Evolutionary conservation across 2,329 filamentous ascomycete species (phyloP).

Genomic region (Botrytis aclada): DNA sequence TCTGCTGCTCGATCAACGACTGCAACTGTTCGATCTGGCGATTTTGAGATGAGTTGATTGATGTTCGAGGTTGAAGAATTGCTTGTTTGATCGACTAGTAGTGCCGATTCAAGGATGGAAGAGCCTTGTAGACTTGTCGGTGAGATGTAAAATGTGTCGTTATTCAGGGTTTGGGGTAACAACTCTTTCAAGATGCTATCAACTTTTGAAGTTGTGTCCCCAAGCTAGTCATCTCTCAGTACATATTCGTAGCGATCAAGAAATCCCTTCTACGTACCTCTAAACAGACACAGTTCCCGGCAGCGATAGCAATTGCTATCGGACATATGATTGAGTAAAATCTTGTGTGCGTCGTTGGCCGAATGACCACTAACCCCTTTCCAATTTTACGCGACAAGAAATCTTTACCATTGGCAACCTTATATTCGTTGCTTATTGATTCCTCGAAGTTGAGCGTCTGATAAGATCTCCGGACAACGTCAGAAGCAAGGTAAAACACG

Average conservation of each 20-base stretch:
- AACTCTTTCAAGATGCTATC: background rate
- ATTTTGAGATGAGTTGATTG: background rate
- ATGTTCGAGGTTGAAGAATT: background rate
- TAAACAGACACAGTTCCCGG: background rate
- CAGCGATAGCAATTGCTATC: background rate
- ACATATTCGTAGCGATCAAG: background rate
- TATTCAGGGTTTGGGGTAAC: background rate
- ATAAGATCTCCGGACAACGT: background rate
- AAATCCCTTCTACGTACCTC: background rate
- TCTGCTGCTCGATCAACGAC: background rate
- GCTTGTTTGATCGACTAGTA: background rate
- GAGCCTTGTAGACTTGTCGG: background rate
- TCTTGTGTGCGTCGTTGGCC: background rate
- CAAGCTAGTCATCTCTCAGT: background rate
- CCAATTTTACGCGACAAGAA: background rate
- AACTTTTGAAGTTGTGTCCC: background rate
- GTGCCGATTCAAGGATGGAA: background rate
- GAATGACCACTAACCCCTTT: background rate
- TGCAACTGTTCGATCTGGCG: background rate
- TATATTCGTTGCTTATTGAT: background rate
- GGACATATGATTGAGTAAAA: background rate
- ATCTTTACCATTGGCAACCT: background rate
- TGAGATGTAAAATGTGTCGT: background rate
- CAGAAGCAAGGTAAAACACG: background rate
- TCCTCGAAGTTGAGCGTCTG: background rate